Percentiles rank a stretch among this genome's conserved stretches.
phyloP scores from a whole-genome alignment of 2,329 filamentous ascomycete genomes.

The Hypoxylon sp. region DNA sequence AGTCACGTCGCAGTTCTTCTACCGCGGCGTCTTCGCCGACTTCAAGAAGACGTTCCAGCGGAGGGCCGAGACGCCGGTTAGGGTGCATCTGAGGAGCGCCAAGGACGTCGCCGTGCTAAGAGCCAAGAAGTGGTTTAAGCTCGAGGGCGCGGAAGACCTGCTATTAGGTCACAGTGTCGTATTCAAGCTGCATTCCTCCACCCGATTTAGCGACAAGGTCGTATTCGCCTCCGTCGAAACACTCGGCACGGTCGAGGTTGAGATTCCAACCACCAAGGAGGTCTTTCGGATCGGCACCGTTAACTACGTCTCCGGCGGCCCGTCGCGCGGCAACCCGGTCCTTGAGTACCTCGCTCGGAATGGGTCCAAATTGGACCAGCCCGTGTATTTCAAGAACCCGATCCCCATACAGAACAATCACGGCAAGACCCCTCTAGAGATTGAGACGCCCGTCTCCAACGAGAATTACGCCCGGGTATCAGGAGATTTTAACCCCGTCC shows the following conservation, averaged over 20 bases:
- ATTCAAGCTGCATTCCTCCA: constrained; percentile 91
- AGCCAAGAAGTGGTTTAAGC: constrained; percentile 96
- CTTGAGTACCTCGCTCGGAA: constrained; percentile 93
- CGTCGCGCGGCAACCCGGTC: constrained; percentile 92
- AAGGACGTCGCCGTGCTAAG: constrained; percentile 93
- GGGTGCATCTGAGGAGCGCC: constrained; percentile 84
- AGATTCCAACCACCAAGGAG: constrained; percentile 92
- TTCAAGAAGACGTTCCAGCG: constrained; percentile 98
- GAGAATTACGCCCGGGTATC: constrained; percentile 53
- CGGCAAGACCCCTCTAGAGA: constrained; percentile 29
- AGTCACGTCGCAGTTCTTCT: constrained; percentile 96
- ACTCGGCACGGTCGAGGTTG: constrained; percentile 84
- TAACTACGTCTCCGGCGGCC: constrained; percentile 75
- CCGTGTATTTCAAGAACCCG: constrained; percentile 40
- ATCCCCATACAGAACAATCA: constrained; percentile 39
- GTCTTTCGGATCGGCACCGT: constrained; percentile 93
- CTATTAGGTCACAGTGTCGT: constrained; percentile 90
- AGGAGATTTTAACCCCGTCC: constrained; percentile 60
- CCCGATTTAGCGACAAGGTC: constrained; percentile 92
- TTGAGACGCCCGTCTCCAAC: constrained; percentile 44
- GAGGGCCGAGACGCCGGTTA: constrained; percentile 91
- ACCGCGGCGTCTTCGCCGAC: constrained; percentile 90
- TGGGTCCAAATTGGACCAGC: constrained; percentile 66
- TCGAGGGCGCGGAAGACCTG: constrained; percentile 74
- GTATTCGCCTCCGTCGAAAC: constrained; percentile 93